These are phyloP conservation scores for Dujonia santamariae DNA, from an alignment of 1,139 yeast species.

Conservation along the genomic window DNA sequence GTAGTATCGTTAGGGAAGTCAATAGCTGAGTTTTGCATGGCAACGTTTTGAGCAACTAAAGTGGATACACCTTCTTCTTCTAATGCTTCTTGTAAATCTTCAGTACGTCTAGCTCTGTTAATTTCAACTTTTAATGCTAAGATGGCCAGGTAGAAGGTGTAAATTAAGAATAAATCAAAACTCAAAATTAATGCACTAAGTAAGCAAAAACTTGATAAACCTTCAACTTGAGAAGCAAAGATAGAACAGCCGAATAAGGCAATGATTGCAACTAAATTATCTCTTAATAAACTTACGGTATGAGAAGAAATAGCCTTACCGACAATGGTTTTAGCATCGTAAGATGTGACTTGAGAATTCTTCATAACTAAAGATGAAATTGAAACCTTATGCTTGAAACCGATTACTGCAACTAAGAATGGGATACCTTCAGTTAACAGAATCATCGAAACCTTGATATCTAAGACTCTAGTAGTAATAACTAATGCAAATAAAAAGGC, in stretches of 20 bases:
- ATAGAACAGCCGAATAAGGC: slow-evolving; percentile 67
- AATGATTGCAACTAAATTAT: slow-evolving; percentile 70
- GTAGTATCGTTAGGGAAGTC: slow-evolving; percentile 32
- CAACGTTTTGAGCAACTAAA: slow-evolving; percentile 57
- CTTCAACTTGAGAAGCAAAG: slow-evolving; percentile 69
- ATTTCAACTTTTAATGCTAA: slow-evolving; percentile 89
- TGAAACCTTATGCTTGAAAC: slow-evolving; percentile 83
- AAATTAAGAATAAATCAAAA: slow-evolving; percentile 70
- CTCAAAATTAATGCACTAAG: slow-evolving; percentile 70
- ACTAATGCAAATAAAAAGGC: slow-evolving; percentile 82
- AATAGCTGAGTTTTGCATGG: slow-evolving; percentile 52
- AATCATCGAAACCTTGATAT: slow-evolving; percentile 62
- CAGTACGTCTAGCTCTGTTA: slow-evolving; percentile 81
- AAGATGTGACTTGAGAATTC: slow-evolving; percentile 31
- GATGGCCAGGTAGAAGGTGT: slow-evolving; percentile 83
- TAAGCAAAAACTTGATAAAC: slow-evolving; percentile 82
- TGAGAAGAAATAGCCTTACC: slow-evolving; percentile 62
- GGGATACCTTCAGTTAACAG: slow-evolving; percentile 91
- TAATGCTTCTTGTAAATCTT: slow-evolving; percentile 73
- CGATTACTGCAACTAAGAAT: slow-evolving; percentile 87
- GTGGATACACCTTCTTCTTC: slow-evolving; percentile 93
- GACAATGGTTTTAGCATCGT: slow-evolving; percentile 46
- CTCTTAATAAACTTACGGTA: slow-evolving; percentile 73
- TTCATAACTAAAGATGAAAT: slow-evolving; percentile 65
- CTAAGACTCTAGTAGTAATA: slow-evolving; percentile 51